A percentile compares a stretch with the other conserved stretches of the same genome.
phyloP scores from a whole-genome alignment of 1,284 basidiomycete genomes.

The Trametes hirsuta region DNA sequence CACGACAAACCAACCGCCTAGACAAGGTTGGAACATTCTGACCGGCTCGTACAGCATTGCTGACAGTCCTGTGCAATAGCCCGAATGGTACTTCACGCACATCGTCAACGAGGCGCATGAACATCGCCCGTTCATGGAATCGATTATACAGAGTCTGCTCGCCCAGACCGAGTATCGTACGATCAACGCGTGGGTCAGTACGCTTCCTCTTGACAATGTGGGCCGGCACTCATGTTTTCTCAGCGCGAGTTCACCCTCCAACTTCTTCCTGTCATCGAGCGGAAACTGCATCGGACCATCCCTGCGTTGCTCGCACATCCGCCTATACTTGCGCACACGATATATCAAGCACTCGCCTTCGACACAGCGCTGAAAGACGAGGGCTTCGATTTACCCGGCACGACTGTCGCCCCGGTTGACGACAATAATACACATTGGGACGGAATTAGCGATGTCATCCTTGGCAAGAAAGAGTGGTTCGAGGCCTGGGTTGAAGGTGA shows the following conservation, averaged over 20 bases:
- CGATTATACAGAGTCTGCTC: constrained; percentile 76
- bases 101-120: constrained; percentile 84
- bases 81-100: constrained; percentile 97
- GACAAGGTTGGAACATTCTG: constrained; percentile 74
- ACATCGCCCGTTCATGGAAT: constrained; percentile 78
- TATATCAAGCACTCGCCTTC: constrained; percentile 90
- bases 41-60: not conserved
- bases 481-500: constrained; percentile 89
- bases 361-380: constrained; percentile 82
- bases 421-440: constrained; percentile 54
- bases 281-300: constrained; percentile 76
- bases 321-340: constrained; percentile 90
- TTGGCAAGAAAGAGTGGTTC: constrained; percentile 89
- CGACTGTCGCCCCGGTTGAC: constrained; percentile 38
- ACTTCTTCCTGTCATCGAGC: constrained; percentile 69
- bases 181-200: constrained; percentile 73
- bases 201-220: not conserved
- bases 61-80: constrained; percentile 49
- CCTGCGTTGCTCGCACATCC: constrained; percentile 79
- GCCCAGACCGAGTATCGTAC: constrained; percentile 60
- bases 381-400: constrained; percentile 67
- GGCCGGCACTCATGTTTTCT: not conserved
- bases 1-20: constrained; percentile 85
- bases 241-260: constrained; percentile 82
- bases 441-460: constrained; percentile 80